Conservation (phyloP, 2,329 filamentous ascomycete genomes). For the Karstenula rhodostoma region DNA sequence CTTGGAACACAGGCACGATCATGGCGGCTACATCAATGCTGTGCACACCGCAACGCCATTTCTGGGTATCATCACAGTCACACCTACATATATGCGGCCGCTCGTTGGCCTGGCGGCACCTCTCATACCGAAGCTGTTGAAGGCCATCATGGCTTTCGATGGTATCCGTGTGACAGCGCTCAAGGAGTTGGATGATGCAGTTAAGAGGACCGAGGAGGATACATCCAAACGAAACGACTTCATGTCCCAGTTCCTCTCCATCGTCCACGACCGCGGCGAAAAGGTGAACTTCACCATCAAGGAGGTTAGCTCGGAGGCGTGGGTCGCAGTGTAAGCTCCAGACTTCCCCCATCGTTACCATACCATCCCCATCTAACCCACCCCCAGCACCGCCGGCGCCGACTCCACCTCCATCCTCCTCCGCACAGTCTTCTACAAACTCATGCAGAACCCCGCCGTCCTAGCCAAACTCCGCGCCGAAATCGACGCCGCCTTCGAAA, state of each 20-base stretch:
- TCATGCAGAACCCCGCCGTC: slow-evolving; percentile 40
- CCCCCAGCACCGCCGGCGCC: slow-evolving; percentile 37
- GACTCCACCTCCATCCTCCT: slow-evolving; percentile 48
- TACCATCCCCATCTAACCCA: not conserved
- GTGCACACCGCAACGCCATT: slow-evolving; percentile 44
- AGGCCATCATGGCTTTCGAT: slow-evolving; percentile 26
- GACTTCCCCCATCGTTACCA: not conserved
- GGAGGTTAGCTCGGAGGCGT: slow-evolving; percentile 29
- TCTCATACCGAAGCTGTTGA: slow-evolving; percentile 26
- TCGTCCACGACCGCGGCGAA: slow-evolving; percentile 39
- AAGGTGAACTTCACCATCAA: slow-evolving; percentile 39
- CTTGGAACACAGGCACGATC: slow-evolving; percentile 24
- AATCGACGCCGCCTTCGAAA: slow-evolving; percentile 23
- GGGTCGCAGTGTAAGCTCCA: slow-evolving; percentile 36
- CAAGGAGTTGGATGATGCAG: slow-evolving; percentile 17
- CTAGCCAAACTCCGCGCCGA: slow-evolving; percentile 23
- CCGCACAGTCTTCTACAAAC: slow-evolving; percentile 49
- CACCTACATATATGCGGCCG: slow-evolving; percentile 19
- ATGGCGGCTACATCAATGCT: slow-evolving; percentile 27
- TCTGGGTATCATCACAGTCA: slow-evolving; percentile 18
- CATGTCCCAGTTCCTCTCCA: slow-evolving; percentile 39
- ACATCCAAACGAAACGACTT: slow-evolving; percentile 34
- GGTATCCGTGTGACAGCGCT: slow-evolving; percentile 20
- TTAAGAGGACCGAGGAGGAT: slow-evolving; percentile 13
- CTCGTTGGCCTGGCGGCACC: slow-evolving; percentile 17